These are phyloP conservation scores for Claviceps monticola DNA, from an alignment of 2,329 filamentous ascomycete genomes.

Conservation along the genomic window DNA sequence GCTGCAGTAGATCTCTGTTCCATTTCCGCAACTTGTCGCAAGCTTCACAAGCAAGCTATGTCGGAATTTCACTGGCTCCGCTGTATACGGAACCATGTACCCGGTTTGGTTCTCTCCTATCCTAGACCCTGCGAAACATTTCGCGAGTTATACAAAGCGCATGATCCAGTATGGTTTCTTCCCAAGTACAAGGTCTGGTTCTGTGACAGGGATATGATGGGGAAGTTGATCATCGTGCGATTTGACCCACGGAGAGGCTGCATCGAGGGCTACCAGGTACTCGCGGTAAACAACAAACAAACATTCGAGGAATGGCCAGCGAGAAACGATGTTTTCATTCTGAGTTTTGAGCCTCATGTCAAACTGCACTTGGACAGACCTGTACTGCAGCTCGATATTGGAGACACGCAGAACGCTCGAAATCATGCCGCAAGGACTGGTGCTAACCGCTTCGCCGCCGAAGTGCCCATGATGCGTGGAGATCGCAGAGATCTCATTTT, in stretches of 20 bases:
- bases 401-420: constrained; percentile 11
- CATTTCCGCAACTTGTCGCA: constrained; percentile 46
- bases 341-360: constrained; percentile 57
- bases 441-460: constrained; percentile 30
- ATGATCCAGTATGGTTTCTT: constrained; percentile 77
- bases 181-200: constrained; percentile 76
- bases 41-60: constrained; percentile 42
- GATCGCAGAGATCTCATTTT: constrained; percentile 36
- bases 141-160: constrained; percentile 56
- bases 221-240: constrained; percentile 61
- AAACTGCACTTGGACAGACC: constrained; percentile 63
- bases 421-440: constrained; percentile 10
- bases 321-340: constrained; percentile 52
- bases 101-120: constrained; percentile 35
- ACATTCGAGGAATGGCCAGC: constrained; percentile 49
- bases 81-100: constrained; percentile 55
- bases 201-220: constrained; percentile 56
- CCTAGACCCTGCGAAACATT: constrained; percentile 50
- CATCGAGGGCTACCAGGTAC: constrained; percentile 68
- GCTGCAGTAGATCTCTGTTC: constrained; percentile 47
- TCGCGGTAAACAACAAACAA: constrained; percentile 46
- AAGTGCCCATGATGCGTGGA: constrained; percentile 39
- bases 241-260: constrained; percentile 60
- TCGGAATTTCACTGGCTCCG: constrained; percentile 61
- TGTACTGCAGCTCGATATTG: constrained; percentile 41